Evolutionary conservation across 1,284 basidiomycete genomes (phyloP).

Genomic region (Amylostereum areolatum): DNA sequence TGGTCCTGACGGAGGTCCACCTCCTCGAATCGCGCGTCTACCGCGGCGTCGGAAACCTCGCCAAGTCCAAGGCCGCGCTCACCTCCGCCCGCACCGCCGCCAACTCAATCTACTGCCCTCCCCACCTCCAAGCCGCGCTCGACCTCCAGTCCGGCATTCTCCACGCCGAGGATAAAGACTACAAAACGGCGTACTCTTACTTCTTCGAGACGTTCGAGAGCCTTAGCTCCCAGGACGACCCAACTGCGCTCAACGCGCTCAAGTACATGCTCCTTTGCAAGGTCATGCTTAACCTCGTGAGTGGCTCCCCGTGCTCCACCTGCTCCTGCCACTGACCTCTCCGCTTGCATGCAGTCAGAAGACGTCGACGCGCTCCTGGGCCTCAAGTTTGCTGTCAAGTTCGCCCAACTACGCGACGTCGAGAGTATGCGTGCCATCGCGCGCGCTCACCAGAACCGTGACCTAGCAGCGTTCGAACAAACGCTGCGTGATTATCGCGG

Average conservation of each 20-base stretch:
- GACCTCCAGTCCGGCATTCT: constrained; percentile 91
- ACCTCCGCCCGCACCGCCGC: constrained; percentile 93
- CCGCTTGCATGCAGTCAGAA: constrained; percentile 59
- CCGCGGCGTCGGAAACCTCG: constrained; percentile 85
- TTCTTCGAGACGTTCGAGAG: constrained; percentile 97
- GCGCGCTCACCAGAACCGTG: constrained; percentile 87
- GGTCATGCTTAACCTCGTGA: constrained; percentile 91
- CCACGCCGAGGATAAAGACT: constrained; percentile 97
- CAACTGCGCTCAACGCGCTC: constrained; percentile 74
- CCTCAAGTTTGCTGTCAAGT: constrained; percentile 85
- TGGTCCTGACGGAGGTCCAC: constrained; percentile 96
- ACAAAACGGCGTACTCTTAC: constrained; percentile 95
- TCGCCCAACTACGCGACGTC: constrained; percentile 77
- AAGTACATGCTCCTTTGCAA: constrained; percentile 99
- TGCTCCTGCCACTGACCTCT: neutral
- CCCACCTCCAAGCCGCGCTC: constrained; percentile 84
- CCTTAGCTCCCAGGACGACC: constrained; percentile 66
- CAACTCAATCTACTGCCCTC: constrained; percentile 97
- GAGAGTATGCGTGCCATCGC: constrained; percentile 96
- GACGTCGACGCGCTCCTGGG: constrained; percentile 85
- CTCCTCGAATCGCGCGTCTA: constrained; percentile 87
- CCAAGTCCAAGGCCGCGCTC: constrained; percentile 92
- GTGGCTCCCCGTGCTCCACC: constrained; percentile 21
- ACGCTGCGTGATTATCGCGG: constrained; percentile 87
- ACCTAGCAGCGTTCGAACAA: constrained; percentile 85